Evolutionary conservation across 1,284 basidiomycete species (phyloP).

Genomic region (Spongispora temasekensis): DNA sequence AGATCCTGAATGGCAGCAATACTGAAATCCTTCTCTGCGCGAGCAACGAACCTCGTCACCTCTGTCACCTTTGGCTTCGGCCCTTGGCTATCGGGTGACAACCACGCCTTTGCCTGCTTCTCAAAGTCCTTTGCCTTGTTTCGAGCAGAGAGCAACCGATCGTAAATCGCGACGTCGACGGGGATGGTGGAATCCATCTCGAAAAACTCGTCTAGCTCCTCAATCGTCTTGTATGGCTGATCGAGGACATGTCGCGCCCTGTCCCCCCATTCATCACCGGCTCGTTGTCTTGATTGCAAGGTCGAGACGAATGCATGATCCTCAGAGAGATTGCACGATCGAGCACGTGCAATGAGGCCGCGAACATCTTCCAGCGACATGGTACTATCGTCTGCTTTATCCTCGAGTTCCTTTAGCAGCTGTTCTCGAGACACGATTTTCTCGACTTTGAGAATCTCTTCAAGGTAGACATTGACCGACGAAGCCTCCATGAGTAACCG

Average conservation of each 20-base stretch:
- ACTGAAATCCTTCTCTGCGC: conserved; percentile 72
- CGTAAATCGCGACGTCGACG: conserved; percentile 60
- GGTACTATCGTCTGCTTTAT: conserved; percentile 59
- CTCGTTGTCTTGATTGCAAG: conserved; percentile 57
- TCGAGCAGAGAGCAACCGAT: conserved; percentile 58
- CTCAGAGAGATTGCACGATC: conserved; percentile 60
- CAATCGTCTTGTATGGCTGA: conserved; percentile 67
- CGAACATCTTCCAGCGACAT: conserved; percentile 68
- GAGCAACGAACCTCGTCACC: conserved; percentile 62
- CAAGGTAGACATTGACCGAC: conserved; percentile 76
- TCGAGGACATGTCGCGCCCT: conserved; percentile 61
- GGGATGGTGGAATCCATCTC: conserved; percentile 61
- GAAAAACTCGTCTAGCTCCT: conserved; percentile 68
- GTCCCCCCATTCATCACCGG: conserved; percentile 72
- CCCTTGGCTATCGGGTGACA: conserved; percentile 52
- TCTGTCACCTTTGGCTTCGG: conserved; percentile 65
- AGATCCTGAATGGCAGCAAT: conserved; percentile 67
- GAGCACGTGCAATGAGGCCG: conserved; percentile 63
- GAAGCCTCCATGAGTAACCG: conserved; percentile 67
- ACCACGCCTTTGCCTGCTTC: conserved; percentile 71
- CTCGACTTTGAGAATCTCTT: conserved; percentile 74
- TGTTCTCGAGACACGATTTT: conserved; percentile 75
- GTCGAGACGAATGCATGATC: conserved; percentile 62
- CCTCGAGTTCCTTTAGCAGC: conserved; percentile 67
- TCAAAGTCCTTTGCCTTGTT: conserved; percentile 74